Evolutionary conservation across 257 asterid species (phyloP), one percentile per base, ranked within the genome.

Genomic region (Gentiana straminea): DNA sequence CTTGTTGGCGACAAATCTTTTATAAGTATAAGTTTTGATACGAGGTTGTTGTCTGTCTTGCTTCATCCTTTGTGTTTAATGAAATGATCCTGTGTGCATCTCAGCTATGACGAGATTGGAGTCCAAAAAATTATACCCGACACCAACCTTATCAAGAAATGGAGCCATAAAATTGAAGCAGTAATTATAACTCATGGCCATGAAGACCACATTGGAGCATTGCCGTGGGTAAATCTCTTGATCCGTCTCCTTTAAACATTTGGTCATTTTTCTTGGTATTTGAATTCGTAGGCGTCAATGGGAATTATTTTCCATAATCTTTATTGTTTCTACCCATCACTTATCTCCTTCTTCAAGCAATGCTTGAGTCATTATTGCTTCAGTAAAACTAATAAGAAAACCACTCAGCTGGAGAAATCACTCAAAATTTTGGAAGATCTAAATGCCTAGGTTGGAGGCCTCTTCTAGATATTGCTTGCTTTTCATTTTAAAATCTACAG

Each of bases 141-240:
- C 63, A 91, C 98, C 63, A 83, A 87, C 36, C 88, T 87, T 71
- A 91, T 91, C 49, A 79, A 77, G 60, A 87, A 83, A 75, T 91
- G 98, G 98, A 87, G 95, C 73, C 98, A 91, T 83, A 88, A 91
- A 81, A 91, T 91, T 61, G 98, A 91, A 78, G 98, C 98, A 63
- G 98, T 91, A 65, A 66, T 91, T 48, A 88, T 91, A 65, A 87
- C 98, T 61, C 98, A 91, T 73, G 98, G 98, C 68, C 98, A 91
- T 72, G 98, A 91, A 75, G 97, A 91, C 75, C 98, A 87, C 86
- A 91, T 91, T 77, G 98, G 98, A 81, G 98, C 98, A 57, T 82
- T 91, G 86, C 98, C 98, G 70, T 91, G 98, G 97, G 98, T 91
- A 84, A 84, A 80, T 73, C 70, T 80, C 81, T 82, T 75, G 57